A percentile compares a stretch with the other conserved stretches of the same genome.
phyloP scores from a whole-genome alignment of 257 asterid genomes.

The Thymus mandschuricus region DNA sequence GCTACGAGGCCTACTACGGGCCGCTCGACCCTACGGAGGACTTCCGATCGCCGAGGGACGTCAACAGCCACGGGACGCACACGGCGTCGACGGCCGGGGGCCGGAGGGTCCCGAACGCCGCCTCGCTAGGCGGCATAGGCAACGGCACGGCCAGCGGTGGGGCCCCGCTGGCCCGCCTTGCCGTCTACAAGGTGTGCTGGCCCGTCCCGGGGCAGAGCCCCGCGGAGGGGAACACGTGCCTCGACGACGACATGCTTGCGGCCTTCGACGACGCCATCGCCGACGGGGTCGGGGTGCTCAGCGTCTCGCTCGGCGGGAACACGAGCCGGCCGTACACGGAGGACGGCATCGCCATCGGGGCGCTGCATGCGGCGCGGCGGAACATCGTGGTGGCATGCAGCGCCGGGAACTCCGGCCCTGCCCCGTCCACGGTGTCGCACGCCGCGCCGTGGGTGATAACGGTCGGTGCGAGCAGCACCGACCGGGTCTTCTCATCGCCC shows the following conservation, averaged over 20 bases:
- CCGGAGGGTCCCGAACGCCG: slow-evolving; percentile 36
- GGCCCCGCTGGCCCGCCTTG: slow-evolving; percentile 44
- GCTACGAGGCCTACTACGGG: slow-evolving; percentile 39
- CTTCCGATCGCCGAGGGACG: slow-evolving; percentile 43
- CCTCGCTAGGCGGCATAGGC: slow-evolving; percentile 47
- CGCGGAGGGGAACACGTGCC: slow-evolving; percentile 27
- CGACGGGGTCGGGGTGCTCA: slow-evolving; percentile 48
- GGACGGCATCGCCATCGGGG: slow-evolving; percentile 39
- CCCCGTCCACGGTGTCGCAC: slow-evolving; percentile 55
- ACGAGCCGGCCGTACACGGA: slow-evolving; percentile 21
- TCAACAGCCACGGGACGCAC: slow-evolving; percentile 53
- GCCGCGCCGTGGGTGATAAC: slow-evolving; percentile 94
- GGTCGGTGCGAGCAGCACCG: slow-evolving; percentile 86
- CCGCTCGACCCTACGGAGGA: slow-evolving; percentile 32
- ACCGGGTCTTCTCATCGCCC: slow-evolving; percentile 53
- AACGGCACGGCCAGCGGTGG: slow-evolving; percentile 50
- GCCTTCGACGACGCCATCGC: slow-evolving; percentile 55
- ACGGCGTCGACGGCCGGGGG: slow-evolving; percentile 53
- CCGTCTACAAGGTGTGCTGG: slow-evolving; percentile 56
- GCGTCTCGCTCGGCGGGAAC: slow-evolving; percentile 38
- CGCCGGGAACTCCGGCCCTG: slow-evolving; percentile 80
- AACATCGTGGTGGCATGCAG: slow-evolving; percentile 75
- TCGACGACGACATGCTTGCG: slow-evolving; percentile 40
- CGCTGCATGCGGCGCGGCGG: slow-evolving; percentile 36
- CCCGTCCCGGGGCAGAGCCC: slow-evolving; percentile 13